Evolutionary conservation across 306 rosid genomes (phyloP).

Genomic region (Cucurbita maxima): DNA sequence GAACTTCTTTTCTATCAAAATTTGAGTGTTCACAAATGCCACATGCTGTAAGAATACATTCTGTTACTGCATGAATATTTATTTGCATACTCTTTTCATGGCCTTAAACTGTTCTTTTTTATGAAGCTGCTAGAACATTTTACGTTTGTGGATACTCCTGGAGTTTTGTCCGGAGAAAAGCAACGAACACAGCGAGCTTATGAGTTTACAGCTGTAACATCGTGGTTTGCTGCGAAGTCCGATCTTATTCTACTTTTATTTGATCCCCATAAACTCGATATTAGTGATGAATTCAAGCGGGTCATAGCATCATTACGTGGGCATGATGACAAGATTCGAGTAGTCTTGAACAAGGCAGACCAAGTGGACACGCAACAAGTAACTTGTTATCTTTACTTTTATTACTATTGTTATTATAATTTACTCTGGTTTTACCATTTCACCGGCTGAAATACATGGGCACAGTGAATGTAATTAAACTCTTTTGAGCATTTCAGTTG

Average conservation of each 20-base stretch:
- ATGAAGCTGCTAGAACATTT: conserved; percentile 66
- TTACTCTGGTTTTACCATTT: not conserved
- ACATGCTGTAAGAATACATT: conserved; percentile 53
- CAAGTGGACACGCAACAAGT: conserved; percentile 97
- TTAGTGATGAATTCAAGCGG: conserved; percentile 92
- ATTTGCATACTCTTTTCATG: not conserved
- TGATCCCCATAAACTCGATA: conserved; percentile 96
- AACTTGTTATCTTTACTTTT: not conserved
- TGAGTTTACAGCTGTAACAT: conserved; percentile 81
- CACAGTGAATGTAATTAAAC: not conserved
- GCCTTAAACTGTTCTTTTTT: conserved; percentile 6
- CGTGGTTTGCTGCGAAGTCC: conserved; percentile 97
- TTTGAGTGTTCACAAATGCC: conserved; percentile 97
- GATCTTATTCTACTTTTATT: conserved; percentile 80
- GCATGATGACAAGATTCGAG: conserved; percentile 86
- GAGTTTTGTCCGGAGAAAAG: conserved; percentile 95
- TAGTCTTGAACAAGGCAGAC: conserved; percentile 83
- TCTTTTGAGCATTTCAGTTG: conserved; percentile 28
- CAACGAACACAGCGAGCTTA: conserved; percentile 83
- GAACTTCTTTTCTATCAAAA: conserved; percentile 82
- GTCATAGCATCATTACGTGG: conserved; percentile 79
- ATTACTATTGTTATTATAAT: not conserved
- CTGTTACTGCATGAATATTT: not conserved
- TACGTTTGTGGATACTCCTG: conserved; percentile 92
- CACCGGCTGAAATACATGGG: not conserved